Evolutionary conservation across 2,329 filamentous ascomycete genomes (phyloP).

Genomic region (Diplodia intermedia): DNA sequence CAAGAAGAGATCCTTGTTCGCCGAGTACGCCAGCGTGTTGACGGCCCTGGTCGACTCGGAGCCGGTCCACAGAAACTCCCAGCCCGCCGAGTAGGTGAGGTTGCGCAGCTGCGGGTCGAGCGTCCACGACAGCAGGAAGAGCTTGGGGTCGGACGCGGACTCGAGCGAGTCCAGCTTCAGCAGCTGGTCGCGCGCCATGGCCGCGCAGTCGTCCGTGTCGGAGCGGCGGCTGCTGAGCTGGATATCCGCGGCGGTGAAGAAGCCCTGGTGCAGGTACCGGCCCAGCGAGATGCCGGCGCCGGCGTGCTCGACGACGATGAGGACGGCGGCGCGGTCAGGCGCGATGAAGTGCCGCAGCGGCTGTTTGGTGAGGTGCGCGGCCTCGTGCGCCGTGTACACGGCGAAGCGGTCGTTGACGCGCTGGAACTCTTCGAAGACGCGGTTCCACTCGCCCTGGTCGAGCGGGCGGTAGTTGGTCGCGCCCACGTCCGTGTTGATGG

Average conservation of each 20-base stretch:
- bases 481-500: slow-evolving; percentile 48
- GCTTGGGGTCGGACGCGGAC: not conserved
- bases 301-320: not conserved
- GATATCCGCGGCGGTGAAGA: not conserved
- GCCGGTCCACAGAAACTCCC: not conserved
- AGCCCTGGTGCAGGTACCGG: not conserved
- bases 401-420: not conserved
- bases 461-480: not conserved
- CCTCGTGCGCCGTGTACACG: not conserved
- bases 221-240: not conserved
- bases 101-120: not conserved
- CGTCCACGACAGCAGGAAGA: not conserved
- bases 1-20: not conserved
- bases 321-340: not conserved
- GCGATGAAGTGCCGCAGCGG: not conserved
- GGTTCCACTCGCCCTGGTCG: not conserved
- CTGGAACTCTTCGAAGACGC: not conserved
- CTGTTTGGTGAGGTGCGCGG: not conserved
- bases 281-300: not conserved
- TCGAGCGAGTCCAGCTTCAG: not conserved
- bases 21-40: not conserved
- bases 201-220: not conserved
- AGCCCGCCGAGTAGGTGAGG: not conserved
- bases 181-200: not conserved
- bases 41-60: not conserved